phyloP scores from a whole-genome alignment of 2,329 filamentous ascomycete species.

The Gyromitra esculenta region DNA sequence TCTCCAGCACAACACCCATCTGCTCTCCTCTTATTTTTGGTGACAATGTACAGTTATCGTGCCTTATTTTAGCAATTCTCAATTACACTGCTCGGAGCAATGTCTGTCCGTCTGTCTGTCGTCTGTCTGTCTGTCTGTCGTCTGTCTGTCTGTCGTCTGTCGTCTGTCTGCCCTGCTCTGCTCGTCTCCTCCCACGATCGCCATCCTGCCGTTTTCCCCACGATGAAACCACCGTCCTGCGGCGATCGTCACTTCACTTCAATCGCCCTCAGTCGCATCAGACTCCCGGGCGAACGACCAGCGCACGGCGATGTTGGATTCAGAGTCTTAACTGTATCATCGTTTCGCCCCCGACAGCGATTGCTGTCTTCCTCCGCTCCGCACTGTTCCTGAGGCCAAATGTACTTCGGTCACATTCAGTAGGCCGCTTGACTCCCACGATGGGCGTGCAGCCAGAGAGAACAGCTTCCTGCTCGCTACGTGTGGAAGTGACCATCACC shows the following conservation, averaged over 20 bases:
- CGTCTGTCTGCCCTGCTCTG: too few species aligned
- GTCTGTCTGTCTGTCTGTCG: background rate
- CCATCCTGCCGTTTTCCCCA: background rate
- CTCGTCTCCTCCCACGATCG: background rate
- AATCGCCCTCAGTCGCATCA: background rate
- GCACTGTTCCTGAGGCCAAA: background rate
- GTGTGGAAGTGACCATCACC: background rate
- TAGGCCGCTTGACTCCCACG: background rate
- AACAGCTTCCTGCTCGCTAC: background rate
- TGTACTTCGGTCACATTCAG: constrained; percentile 3
- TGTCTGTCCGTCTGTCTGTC: background rate
- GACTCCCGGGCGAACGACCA: background rate
- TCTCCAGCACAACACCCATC: background rate
- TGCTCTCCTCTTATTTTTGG: background rate
- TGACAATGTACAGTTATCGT: background rate
- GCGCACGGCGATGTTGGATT: background rate
- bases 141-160: background rate
- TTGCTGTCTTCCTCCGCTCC: background rate
- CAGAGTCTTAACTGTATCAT: background rate
- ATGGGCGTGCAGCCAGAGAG: background rate
- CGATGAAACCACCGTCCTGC: background rate
- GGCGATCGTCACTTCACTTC: constrained; percentile 1
- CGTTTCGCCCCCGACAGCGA: background rate
- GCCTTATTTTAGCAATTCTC: background rate
- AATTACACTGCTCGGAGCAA: background rate